Evolutionary conservation across 1,284 basidiomycete species (phyloP).

Genomic region (Xerocomus nothofagi): DNA sequence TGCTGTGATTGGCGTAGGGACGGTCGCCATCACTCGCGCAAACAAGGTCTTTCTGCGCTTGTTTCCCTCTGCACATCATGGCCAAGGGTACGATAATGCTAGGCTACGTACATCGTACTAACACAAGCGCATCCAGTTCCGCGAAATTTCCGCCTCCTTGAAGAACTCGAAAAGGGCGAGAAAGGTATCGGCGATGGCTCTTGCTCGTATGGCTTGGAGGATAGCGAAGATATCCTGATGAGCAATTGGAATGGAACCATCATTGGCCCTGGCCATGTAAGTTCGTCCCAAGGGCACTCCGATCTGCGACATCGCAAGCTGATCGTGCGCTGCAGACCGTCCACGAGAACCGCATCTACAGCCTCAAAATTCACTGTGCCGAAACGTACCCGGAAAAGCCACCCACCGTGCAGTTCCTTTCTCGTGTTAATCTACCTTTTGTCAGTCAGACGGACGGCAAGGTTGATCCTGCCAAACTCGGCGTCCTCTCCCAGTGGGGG

Average conservation of each 20-base stretch:
- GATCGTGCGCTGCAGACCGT: slow-evolving; percentile 64
- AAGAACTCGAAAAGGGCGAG: slow-evolving; percentile 99
- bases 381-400: slow-evolving; percentile 79
- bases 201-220: slow-evolving; percentile 93
- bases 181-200: slow-evolving; percentile 98
- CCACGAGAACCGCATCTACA: slow-evolving; percentile 99
- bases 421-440: slow-evolving; percentile 94
- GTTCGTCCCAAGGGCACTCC: slow-evolving; percentile 27
- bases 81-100: slow-evolving; percentile 50
- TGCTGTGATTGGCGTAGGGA: slow-evolving; percentile 13
- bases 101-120: not conserved
- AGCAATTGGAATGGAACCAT: slow-evolving; percentile 99
- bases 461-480: slow-evolving; percentile 72
- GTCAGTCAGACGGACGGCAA: slow-evolving; percentile 76
- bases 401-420: slow-evolving; percentile 83
- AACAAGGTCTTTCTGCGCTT: slow-evolving; percentile 5
- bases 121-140: slow-evolving; percentile 64
- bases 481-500: slow-evolving; percentile 74
- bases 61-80: slow-evolving; percentile 41
- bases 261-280: slow-evolving; percentile 94
- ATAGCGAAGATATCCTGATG: slow-evolving; percentile 94
- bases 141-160: slow-evolving; percentile 92
- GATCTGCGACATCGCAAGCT: slow-evolving; percentile 23
- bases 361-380: slow-evolving; percentile 88
- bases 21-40: slow-evolving; percentile 1